These are phyloP conservation scores for Tolypocladium ovalisporum DNA, from an alignment of 2,329 filamentous ascomycete species.

Conservation along the genomic window DNA sequence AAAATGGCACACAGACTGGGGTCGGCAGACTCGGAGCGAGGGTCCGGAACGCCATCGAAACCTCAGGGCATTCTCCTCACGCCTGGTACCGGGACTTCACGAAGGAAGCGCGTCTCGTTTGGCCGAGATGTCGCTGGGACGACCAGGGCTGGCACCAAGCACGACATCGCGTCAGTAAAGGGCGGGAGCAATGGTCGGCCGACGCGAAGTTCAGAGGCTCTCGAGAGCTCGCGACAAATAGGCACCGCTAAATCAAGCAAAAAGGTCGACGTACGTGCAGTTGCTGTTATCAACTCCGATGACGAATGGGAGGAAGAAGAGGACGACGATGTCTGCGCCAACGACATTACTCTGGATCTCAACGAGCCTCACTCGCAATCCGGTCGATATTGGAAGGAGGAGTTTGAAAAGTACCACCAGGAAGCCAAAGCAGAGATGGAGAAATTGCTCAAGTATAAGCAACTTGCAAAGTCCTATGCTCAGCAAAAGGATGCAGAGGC, in stretches of 20 bases:
- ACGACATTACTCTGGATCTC: slow-evolving; percentile 58
- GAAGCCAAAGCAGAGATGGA: slow-evolving; percentile 65
- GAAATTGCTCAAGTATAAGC: slow-evolving; percentile 70
- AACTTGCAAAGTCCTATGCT: slow-evolving; percentile 68
- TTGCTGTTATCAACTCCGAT: slow-evolving; percentile 17
- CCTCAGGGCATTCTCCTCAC: slow-evolving; percentile 52
- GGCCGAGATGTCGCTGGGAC: slow-evolving; percentile 42
- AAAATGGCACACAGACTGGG: slow-evolving; percentile 11
- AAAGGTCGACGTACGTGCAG: background rate
- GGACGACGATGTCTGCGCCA: slow-evolving; percentile 33
- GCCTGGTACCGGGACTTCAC: slow-evolving; percentile 48
- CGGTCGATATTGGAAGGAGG: slow-evolving; percentile 69
- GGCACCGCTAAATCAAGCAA: slow-evolving; percentile 15
- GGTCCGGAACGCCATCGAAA: slow-evolving; percentile 35
- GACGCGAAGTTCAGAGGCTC: slow-evolving; percentile 32
- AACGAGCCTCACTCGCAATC: slow-evolving; percentile 66
- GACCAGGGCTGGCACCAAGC: slow-evolving; percentile 21
- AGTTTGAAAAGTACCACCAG: slow-evolving; percentile 63
- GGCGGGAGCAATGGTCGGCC: slow-evolving; percentile 1
- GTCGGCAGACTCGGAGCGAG: slow-evolving; percentile 10
- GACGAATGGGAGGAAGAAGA: slow-evolving; percentile 45
- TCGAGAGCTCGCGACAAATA: slow-evolving; percentile 29
- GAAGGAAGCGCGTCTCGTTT: slow-evolving; percentile 56
- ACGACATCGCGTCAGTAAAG: slow-evolving; percentile 15
- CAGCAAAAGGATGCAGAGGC: slow-evolving; percentile 67